A percentile compares a stretch with the other conserved stretches of the same genome.
Conservation (phyloP, 495 filamentous ascomycete genomes). For the Echria macrotheca region DNA sequence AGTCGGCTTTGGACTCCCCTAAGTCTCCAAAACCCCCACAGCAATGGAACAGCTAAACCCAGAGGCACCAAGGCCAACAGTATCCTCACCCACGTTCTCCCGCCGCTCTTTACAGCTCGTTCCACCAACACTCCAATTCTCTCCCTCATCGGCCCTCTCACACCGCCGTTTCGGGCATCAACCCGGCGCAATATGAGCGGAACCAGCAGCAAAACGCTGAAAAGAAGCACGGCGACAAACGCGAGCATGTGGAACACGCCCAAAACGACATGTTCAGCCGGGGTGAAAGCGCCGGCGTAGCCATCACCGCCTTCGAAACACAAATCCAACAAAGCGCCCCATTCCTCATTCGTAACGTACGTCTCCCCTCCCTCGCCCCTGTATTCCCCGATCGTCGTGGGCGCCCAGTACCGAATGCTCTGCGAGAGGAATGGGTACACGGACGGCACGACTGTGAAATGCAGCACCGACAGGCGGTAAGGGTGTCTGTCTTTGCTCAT, state of each 20-base stretch:
- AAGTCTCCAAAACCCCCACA: constrained; percentile 29
- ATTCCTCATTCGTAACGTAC: neutral
- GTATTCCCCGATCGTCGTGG: constrained; percentile 11
- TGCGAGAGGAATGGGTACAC: constrained; percentile 25
- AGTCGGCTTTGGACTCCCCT: constrained; percentile 22
- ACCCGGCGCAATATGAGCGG: neutral
- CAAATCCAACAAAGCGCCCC: neutral
- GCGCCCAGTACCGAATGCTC: constrained; percentile 19
- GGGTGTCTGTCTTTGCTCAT: neutral
- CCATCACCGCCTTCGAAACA: constrained; percentile 1
- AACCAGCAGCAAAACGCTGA: neutral
- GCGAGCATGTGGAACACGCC: neutral
- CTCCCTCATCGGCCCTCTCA: neutral
- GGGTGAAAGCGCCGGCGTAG: neutral
- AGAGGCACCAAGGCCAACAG: constrained; percentile 7
- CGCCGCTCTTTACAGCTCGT: neutral
- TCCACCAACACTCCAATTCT: neutral
- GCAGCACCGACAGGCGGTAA: constrained; percentile 4
- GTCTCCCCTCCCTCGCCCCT: neutral
- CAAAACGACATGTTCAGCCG: constrained; percentile 1
- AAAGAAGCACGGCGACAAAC: neutral
- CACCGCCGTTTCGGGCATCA: neutral
- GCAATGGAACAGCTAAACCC: constrained; percentile 20
- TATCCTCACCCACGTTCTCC: neutral
- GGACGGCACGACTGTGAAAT: constrained; percentile 9